Conservation (phyloP, 768 basidiomycete species). For the Cystofilobasidium bisporidii region DNA sequence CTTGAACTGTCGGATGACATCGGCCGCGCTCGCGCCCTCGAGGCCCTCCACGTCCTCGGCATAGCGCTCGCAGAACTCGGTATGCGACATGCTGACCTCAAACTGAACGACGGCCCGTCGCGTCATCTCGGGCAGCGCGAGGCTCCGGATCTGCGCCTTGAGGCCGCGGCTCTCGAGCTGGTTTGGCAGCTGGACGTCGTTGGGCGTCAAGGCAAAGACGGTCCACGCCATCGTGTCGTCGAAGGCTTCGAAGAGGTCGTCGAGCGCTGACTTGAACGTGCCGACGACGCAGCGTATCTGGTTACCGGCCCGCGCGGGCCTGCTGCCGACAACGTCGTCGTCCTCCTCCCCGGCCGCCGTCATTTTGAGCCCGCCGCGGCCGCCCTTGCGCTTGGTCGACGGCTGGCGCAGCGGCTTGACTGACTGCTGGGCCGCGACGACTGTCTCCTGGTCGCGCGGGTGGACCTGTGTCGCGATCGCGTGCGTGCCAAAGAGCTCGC, state of each 20-base stretch:
- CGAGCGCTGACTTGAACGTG: conserved; percentile 74
- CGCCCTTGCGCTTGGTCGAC: conserved; percentile 66
- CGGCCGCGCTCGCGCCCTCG: conserved; percentile 15
- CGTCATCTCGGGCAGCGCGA: conserved; percentile 69
- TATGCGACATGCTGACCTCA: conserved; percentile 73
- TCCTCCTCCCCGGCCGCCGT: conserved; percentile 35
- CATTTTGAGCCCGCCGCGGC: conserved; percentile 34
- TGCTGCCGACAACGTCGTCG: conserved; percentile 38
- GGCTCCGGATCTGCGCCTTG: conserved; percentile 78
- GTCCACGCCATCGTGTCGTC: conserved; percentile 86
- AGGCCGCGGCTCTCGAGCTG: conserved; percentile 86
- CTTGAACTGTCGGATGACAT: conserved; percentile 30
- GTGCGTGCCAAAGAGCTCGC: conserved; percentile 75
- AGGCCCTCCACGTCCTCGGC: conserved; percentile 52
- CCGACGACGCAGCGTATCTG: conserved; percentile 67
- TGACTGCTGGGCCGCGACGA: conserved; percentile 85
- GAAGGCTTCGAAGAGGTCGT: conserved; percentile 75
- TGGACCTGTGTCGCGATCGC: conserved; percentile 87
- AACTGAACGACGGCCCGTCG: conserved; percentile 54
- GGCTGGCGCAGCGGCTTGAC: conserved; percentile 91
- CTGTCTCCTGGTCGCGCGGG: conserved; percentile 85
- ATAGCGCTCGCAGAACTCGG: conserved; percentile 81
- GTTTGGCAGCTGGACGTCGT: conserved; percentile 87
- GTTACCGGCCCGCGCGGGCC: conserved; percentile 33
- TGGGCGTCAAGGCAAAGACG: conserved; percentile 86